Conservation (phyloP, 164 flowering plant species). For the Vitis cinerea region DNA sequence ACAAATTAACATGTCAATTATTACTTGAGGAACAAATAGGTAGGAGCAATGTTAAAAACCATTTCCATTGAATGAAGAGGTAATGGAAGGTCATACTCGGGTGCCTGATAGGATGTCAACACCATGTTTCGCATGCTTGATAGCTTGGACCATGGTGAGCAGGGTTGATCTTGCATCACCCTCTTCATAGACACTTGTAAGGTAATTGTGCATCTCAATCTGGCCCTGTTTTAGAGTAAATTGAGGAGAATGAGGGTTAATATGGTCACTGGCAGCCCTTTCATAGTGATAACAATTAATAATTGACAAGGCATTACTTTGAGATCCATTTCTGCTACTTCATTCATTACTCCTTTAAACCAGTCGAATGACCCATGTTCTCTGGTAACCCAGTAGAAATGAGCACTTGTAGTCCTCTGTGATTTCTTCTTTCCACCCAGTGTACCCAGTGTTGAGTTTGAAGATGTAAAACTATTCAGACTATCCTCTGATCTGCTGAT, state of each 20-base stretch:
- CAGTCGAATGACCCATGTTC: conserved; percentile 96
- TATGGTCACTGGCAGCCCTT: no score
- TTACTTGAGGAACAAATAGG: neutral
- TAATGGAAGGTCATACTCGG: conserved; percentile 45
- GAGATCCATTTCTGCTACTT: conserved; percentile 87
- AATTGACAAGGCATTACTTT: conserved; percentile 40
- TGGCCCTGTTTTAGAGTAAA: conserved; percentile 56
- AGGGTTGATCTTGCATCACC: conserved; percentile 96
- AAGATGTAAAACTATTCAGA: conserved; percentile 55
- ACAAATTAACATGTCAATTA: neutral
- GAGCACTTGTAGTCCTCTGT: conserved; percentile 64
- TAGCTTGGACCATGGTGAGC: conserved; percentile 93
- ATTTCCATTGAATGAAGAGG: neutral
- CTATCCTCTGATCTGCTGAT: conserved; percentile 71
- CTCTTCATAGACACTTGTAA: conserved; percentile 96
- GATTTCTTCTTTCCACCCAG: conserved; percentile 49
- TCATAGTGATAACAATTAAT: no score
- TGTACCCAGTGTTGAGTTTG: conserved; percentile 36
- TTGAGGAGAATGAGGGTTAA: neutral
- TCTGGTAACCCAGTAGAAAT: conserved; percentile 98
- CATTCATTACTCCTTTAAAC: conserved; percentile 97
- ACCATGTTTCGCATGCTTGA: conserved; percentile 96
- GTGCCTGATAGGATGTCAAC: conserved; percentile 95
- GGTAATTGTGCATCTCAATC: conserved; percentile 92
- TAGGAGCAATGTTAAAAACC: no score